These are phyloP conservation scores for Pichia sp. DNA, from an alignment of 1,139 yeast species.

Conservation along the genomic window DNA sequence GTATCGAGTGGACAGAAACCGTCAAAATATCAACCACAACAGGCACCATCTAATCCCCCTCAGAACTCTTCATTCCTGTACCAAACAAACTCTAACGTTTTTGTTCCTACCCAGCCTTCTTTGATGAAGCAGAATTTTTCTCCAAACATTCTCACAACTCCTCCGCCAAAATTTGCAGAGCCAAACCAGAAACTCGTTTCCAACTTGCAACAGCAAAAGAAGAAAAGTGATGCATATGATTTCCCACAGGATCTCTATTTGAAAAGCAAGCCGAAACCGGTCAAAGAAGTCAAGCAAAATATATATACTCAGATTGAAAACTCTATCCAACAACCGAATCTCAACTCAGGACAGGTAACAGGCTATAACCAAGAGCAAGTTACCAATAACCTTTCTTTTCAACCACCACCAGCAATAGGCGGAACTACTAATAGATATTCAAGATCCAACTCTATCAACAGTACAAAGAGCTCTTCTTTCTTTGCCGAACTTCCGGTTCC, in stretches of 20 bases:
- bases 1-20: not conserved
- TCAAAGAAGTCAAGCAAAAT: conserved; percentile 32
- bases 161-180: not conserved
- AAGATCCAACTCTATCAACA: conserved; percentile 11
- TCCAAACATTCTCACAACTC: not conserved
- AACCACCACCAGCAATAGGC: conserved; percentile 6
- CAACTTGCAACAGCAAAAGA: conserved; percentile 43
- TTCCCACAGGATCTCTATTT: conserved; percentile 62
- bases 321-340: not conserved
- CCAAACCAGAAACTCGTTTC: conserved; percentile 25
- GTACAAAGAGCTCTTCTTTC: conserved; percentile 32
- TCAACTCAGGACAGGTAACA: not conserved
- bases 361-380: not conserved
- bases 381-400: not conserved
- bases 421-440: not conserved
- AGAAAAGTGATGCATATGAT: conserved; percentile 72
- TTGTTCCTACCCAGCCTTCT: not conserved
- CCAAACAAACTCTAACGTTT: not conserved
- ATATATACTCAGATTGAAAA: conserved; percentile 28
- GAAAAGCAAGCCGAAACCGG: conserved; percentile 28
- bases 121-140: not conserved
- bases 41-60: not conserved
- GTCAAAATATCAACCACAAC: conserved; percentile 2
- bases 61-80: not conserved
- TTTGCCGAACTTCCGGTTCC: conserved; percentile 44